Conservation (phyloP, 2,329 filamentous ascomycete genomes). For the Aureobasidium sp. region DNA sequence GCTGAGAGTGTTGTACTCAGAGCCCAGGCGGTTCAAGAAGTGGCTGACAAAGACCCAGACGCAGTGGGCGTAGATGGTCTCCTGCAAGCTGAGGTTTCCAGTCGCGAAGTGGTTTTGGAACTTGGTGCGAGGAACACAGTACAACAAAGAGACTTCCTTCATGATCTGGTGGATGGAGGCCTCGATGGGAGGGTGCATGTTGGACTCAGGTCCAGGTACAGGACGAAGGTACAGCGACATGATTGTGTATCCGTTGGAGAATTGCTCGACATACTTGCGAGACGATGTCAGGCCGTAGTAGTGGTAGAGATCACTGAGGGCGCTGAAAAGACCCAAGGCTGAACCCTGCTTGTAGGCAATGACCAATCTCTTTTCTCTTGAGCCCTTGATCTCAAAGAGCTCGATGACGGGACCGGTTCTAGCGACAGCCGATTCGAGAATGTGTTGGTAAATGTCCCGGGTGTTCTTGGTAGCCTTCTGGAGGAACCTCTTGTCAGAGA, state of each 20-base stretch:
- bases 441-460: conserved; percentile 88
- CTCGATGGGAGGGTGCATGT: conserved; percentile 69
- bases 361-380: conserved; percentile 85
- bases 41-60: conserved; percentile 97
- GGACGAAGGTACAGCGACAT: conserved; percentile 92
- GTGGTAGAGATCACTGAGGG: conserved; percentile 91
- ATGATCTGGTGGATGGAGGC: conserved; percentile 97
- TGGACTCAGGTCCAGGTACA: conserved; percentile 46
- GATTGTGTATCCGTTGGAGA: conserved; percentile 95
- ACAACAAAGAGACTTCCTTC: conserved; percentile 93
- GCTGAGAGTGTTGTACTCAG: conserved; percentile 82
- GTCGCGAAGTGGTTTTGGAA: conserved; percentile 83
- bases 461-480: conserved; percentile 95
- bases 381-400: conserved; percentile 89
- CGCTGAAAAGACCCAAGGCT: conserved; percentile 87
- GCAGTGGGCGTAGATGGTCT: conserved; percentile 94
- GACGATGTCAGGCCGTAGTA: conserved; percentile 97
- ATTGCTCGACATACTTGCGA: conserved; percentile 87
- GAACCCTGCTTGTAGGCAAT: conserved; percentile 91
- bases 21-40: conserved; percentile 89
- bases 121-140: conserved; percentile 96
- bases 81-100: conserved; percentile 82
- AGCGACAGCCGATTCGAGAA: conserved; percentile 75
- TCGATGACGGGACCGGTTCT: conserved; percentile 93
- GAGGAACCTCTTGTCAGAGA: conserved; percentile 88